A percentile compares a stretch with the other conserved stretches of the same genome.
phyloP scores from a whole-genome alignment of 768 basidiomycete species.

The Suillus weaverae region DNA sequence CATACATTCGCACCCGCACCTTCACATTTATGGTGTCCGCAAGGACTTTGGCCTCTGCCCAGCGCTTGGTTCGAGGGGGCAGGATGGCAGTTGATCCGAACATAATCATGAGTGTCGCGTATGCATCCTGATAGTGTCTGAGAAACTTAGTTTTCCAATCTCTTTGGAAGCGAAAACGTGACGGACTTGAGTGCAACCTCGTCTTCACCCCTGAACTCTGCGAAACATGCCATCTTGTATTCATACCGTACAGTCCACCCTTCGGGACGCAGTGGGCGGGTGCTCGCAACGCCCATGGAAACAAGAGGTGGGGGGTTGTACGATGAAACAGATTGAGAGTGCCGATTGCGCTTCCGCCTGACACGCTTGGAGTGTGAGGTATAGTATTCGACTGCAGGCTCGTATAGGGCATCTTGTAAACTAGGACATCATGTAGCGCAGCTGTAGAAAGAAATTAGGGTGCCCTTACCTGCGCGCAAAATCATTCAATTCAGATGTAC shows the following conservation, averaged over 20 bases:
- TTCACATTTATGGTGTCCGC: slow-evolving; percentile 93
- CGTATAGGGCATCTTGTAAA: slow-evolving; percentile 85
- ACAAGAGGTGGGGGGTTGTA: slow-evolving; percentile 49
- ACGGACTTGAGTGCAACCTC: slow-evolving; percentile 90
- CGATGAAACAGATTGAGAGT: slow-evolving; percentile 58
- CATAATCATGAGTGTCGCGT: slow-evolving; percentile 80
- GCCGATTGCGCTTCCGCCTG: slow-evolving; percentile 82
- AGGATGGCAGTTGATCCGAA: slow-evolving; percentile 85
- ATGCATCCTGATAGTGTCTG: slow-evolving; percentile 95
- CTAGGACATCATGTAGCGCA: slow-evolving; percentile 36
- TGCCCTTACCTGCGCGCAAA: slow-evolving; percentile 74
- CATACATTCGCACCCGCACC: slow-evolving; percentile 55
- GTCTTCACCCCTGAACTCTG: slow-evolving; percentile 90
- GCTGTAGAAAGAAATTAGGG: not conserved
- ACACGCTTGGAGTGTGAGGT: slow-evolving; percentile 91
- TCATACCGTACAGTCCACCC: slow-evolving; percentile 98
- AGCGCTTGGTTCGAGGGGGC: slow-evolving; percentile 91
- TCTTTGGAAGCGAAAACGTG: slow-evolving; percentile 11
- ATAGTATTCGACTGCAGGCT: slow-evolving; percentile 92
- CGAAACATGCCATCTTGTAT: slow-evolving; percentile 96
- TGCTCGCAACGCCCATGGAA: slow-evolving; percentile 38
- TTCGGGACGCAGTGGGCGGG: slow-evolving; percentile 71
- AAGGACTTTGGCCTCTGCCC: slow-evolving; percentile 97
- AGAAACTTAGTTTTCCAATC: slow-evolving; percentile 12
- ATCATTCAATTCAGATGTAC: slow-evolving; percentile 79